Base-by-base conservation (phyloP, 768 basidiomycete species). In the Russula compacta region DNA sequence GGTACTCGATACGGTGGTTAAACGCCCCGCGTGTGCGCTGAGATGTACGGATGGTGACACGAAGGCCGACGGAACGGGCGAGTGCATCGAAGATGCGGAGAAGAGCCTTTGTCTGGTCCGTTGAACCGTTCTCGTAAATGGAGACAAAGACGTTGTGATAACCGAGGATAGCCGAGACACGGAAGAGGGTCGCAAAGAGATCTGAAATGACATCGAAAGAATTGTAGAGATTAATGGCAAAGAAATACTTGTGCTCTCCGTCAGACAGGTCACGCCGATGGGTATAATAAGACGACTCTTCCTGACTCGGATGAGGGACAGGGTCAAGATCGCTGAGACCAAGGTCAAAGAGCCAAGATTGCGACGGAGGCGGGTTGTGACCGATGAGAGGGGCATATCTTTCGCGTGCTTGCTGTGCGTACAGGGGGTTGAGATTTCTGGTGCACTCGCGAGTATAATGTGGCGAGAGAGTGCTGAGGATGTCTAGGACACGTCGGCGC, bases 151-250 rank as follows among this genome's bases (percentile, higher is more conserved):
- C 93, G 72, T 99, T 99, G 73, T 97, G 93, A 75, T 92, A 98
- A 6, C 97, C 97, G 36, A 99, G 79, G 65, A 99, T 83, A 42
- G 90, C 81, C 0, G 93, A 86, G 42, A 95, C 86, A 59, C 94
- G 85, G 79, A 99, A 99, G 67, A 99, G 86, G 21, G 94, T 94
- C 36, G 93, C 86, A 72, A 98, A 98, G 39, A 98, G 81, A 75
- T 99, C 97, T 17, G 97, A 95, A 66, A 98, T 95, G 72, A 98
- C 77, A 75, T 97, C 94, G 83, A 98, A 99, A 12, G 95, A 98
- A 79, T 99, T 99, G 81, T 98, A 98, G 61, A 98, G 79, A 75
- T 99, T 99, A 81, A 99, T 98, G 62, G 93, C 95, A 74, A 99
- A 97, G 75, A 92, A 98, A 73, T 98, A 99, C 72, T 99, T 98